Evolutionary conservation across 768 basidiomycete species (phyloP), one percentile per base, ranked within the genome.

Genomic region (Polyporus arcularius): DNA sequence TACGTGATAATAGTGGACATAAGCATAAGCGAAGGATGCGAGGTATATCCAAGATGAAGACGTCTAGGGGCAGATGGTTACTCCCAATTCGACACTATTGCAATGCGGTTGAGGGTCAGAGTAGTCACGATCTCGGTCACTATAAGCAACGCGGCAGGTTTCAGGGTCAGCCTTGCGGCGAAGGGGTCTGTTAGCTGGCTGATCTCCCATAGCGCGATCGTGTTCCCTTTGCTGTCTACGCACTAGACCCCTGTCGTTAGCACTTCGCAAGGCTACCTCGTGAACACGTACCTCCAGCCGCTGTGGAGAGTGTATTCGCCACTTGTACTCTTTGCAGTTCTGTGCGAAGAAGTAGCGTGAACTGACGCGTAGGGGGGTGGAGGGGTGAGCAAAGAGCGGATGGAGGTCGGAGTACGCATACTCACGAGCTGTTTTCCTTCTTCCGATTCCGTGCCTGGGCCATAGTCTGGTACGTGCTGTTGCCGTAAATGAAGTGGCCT

Each of bases 101-200:
- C 82, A 80, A 92, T 89, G 35, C 88, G 85, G 70, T 90, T 90
- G 52, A 93, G 78, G 52, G 82, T 80, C 57, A 93, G 81, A 4
- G 88, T 89, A 10, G 90, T 88, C 66, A 92, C 71, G 65, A 93
- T 84, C 72, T 93, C 91, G 9, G 90, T 93, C 58, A 90, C 79
- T 60, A 90, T 70, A 26, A 80, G 72, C 55, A 92, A 79, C 45
- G 82, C 86, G 32, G 82, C 73, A 12, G 81, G 77, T 64, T 76
- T 82, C 68, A 93, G 76, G 16, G 81, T 84, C 52, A 92, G 74
- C 52, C 80, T 79, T 4, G 89, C 89, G 61, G 79, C 75, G 72
- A 81, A 84, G 15, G 84, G 78, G 59, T 85, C 82, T 42, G 80
- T 78, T 15, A 85, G 82, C 7, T 82, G 73, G 61, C 79, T 82